Percentiles rank a stretch among this genome's conserved stretches.
phyloP scores from a whole-genome alignment of 2,329 filamentous ascomycete species.

The Trichoderma sp. region DNA sequence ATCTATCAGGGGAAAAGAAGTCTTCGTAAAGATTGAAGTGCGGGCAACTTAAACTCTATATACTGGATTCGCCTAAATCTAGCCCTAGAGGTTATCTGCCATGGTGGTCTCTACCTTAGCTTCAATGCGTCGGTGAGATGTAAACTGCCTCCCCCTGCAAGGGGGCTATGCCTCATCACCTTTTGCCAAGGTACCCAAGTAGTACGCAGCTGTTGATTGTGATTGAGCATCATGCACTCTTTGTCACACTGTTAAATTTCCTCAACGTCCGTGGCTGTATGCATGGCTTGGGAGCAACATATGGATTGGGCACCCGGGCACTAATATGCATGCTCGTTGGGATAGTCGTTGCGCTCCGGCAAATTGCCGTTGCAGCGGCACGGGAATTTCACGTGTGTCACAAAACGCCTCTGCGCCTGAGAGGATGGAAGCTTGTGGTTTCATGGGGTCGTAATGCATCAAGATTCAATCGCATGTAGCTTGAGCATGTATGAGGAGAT shows the following conservation, averaged over 20 bases:
- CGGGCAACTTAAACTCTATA: not conserved
- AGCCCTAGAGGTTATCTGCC: not conserved
- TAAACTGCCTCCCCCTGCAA: no score
- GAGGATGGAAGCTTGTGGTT: not conserved
- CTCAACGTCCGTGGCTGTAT: not conserved
- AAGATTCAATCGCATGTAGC: not conserved
- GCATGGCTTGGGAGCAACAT: no score
- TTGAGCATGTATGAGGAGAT: not conserved
- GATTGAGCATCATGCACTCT: not conserved
- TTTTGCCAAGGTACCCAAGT: not conserved
- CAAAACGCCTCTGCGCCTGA: not conserved
- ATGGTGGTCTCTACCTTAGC: not conserved
- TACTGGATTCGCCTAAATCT: not conserved
- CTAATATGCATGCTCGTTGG: no score
- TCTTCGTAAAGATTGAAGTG: not conserved
- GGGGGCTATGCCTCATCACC: not conserved
- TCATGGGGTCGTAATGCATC: not conserved
- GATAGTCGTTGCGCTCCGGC: no score
- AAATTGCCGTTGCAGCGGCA: not conserved
- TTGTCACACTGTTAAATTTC: not conserved
- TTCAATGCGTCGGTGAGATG: no score
- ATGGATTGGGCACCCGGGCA: no score
- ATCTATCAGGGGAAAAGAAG: not conserved
- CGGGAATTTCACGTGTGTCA: not conserved
- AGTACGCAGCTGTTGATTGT: not conserved